phyloP scores from a whole-genome alignment of 1,284 basidiomycete species.

The Paramarasmius palmivorus region DNA sequence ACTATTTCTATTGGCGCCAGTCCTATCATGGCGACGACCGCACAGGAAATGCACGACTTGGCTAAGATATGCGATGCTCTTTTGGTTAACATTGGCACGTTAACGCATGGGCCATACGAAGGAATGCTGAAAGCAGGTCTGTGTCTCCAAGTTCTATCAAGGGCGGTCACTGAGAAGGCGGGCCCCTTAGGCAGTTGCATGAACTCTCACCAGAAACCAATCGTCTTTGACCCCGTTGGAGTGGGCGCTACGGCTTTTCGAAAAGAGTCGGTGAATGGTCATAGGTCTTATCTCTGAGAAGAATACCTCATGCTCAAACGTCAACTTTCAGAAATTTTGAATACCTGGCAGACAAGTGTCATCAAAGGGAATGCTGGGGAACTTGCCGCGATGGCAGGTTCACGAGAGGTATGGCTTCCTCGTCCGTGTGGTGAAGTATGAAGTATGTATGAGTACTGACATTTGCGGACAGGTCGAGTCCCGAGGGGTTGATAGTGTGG shows the following conservation, averaged over 20 bases:
- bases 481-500: constrained; percentile 89
- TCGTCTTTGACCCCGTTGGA: constrained; percentile 94
- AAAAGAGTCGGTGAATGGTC: constrained; percentile 56
- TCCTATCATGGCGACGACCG: constrained; percentile 91
- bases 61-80: constrained; percentile 68
- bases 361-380: constrained; percentile 97
- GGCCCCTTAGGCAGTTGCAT: constrained; percentile 58
- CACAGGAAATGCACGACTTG: constrained; percentile 84
- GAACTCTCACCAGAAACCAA: constrained; percentile 74
- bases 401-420: constrained; percentile 57
- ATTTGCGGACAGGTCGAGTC: constrained; percentile 56
- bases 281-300: constrained; percentile 15
- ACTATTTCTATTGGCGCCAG: constrained; percentile 89
- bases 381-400: constrained; percentile 76
- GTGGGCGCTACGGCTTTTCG: constrained; percentile 84
- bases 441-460: too few relatives aligned
- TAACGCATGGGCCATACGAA: constrained; percentile 57
- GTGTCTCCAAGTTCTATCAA: constrained; percentile 11
- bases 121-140: constrained; percentile 84
- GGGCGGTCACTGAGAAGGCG: neutral
- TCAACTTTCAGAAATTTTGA: constrained; percentile 61
- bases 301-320: constrained; percentile 6
- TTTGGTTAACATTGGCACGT: constrained; percentile 91
- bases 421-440: neutral
- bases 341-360: constrained; percentile 85